phyloP scores from a whole-genome alignment of 2,329 filamentous ascomycete species.

The Leptosphaerulina australis region DNA sequence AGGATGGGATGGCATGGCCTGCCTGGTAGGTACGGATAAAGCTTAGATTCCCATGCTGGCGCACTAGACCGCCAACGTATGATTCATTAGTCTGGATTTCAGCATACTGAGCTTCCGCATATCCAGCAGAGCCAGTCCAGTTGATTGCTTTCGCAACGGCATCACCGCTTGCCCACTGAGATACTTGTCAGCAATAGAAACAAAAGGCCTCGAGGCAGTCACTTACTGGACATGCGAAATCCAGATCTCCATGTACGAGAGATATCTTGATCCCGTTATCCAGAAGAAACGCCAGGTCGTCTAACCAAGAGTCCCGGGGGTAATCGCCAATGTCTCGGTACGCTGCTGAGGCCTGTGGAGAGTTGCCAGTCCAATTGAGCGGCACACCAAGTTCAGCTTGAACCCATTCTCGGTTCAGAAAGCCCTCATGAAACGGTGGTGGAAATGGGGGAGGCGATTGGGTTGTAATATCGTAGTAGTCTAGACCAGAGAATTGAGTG shows the following conservation, averaged over 20 bases:
- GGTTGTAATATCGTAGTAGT: conserved; percentile 30
- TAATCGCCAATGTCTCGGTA: conserved; percentile 50
- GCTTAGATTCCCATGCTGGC: conserved; percentile 46
- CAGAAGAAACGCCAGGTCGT: conserved; percentile 49
- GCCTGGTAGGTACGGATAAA: conserved; percentile 49
- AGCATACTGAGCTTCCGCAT: conserved; percentile 35
- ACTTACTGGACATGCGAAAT: conserved; percentile 53
- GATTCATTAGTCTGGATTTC: conserved; percentile 46
- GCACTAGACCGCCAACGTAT: conserved; percentile 53
- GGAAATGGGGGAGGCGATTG: conserved; percentile 28
- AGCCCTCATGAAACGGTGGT: conserved; percentile 24
- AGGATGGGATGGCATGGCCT: conserved; percentile 50
- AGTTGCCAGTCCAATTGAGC: conserved; percentile 52
- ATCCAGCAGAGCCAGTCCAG: conserved; percentile 38
- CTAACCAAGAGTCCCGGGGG: conserved; percentile 52
- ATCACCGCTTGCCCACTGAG: conserved; percentile 49
- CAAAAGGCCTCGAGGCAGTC: too few species aligned
- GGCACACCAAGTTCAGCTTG: conserved; percentile 64
- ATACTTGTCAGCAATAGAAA: conserved; percentile 26
- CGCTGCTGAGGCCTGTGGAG: conserved; percentile 26
- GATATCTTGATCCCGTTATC: conserved; percentile 47
- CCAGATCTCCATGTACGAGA: conserved; percentile 36
- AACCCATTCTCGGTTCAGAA: conserved; percentile 58
- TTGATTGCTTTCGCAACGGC: conserved; percentile 48
- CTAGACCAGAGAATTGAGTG: conserved; percentile 21